Base-by-base conservation (phyloP, 2,329 filamentous ascomycete species). In the Microsporum canis region DNA sequence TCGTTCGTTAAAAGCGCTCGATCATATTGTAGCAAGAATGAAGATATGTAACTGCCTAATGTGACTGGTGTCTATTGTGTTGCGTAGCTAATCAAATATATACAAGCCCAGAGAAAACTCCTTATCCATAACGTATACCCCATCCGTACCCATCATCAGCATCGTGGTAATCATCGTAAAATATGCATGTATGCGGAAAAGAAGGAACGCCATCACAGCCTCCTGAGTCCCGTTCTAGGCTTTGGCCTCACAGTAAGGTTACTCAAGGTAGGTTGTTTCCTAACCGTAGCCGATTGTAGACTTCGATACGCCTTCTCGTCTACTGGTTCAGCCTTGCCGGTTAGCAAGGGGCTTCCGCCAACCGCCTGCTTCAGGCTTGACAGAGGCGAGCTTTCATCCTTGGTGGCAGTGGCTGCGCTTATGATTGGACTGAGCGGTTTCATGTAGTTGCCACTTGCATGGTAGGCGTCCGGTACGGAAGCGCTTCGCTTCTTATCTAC, bases 161-260 rank as follows among this genome's bases (percentile, higher is more conserved):
- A 53, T 53, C 27, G 33, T 53, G 27, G 49, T 53, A 53, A 33
- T 6, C 29, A 34, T 34, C 49, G 27, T 53, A 12, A 33, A 43
- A 43, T n/a, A 43, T 43, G 39, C 3, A 29, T n/a, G 4, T n/a
- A 53, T 31, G 49, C 17, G 33, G 14, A 36, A 36, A 38, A 34
- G 23, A 51, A 41, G 14, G 45, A 29, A 17, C 12, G 29, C 12
- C 17, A 23, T 33, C 57, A 62, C 51, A 62, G 29, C 23, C 61
- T 43, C 23, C 61, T 57, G 14, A 62, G 61, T 8, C 61, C 61
- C 5, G 58, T 62, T 5, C 61, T 58, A 29, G 61, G 61, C 29
- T 60, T 62, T 43, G 61, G 23, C 38, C 36, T 60, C 6, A 45
- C 41, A 14, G 14, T 33, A 3, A 53, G 49, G 5, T 53, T 53